Base-by-base conservation (phyloP, 2,329 filamentous ascomycete species). In the Aspergillus luchuensis region DNA sequence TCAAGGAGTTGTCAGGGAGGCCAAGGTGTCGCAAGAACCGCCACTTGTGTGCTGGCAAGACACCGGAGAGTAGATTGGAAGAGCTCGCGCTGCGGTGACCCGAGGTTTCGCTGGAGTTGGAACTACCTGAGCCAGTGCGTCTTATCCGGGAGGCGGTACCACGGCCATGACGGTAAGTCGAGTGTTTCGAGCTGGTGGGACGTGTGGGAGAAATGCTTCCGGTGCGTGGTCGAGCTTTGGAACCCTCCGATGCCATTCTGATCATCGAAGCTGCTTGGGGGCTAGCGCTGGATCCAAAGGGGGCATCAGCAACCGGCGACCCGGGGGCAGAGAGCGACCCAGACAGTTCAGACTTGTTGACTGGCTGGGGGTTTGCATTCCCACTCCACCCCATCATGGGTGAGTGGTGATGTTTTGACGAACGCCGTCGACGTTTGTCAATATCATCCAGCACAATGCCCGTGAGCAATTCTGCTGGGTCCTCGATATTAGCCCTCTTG, bases 401-500 rank as follows among this genome's bases (percentile, higher is more conserved):
- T 0, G 92, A 96, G 11, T 88, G 84, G 64, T 95, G 91, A 8
- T 88, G 84, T 78, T 96, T 98, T 45, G 92, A 92, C 0, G 93
- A 96, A 54, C 95, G 87, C 62, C 92, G 87, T 23, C 94, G 87
- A 65, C 95, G 86, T 79, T 91, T 95, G 76, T 98, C 94, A 84
- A 96, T 95, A 72, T 99, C 95, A 72, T 99, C 95, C 62, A 99
- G 80, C 25, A 99, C 93, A 67, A 99, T 96, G 69, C 96, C 90
- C 65, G 95, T 91, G 51, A 98, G 82, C 41, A 99, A 85, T 73
- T 98, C 95, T 17, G 89, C 89, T 3, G 92, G 92, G 71, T 99
- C 93, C 65, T 97, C 92, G 48, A 99, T 84, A 64, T 89, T 88
- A 58, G 91, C 94, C 67, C 92, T 88, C 79, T 92, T 97, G 66